Base-by-base conservation (phyloP, 495 filamentous ascomycete species). In the Saxispiralis lemnorum region DNA sequence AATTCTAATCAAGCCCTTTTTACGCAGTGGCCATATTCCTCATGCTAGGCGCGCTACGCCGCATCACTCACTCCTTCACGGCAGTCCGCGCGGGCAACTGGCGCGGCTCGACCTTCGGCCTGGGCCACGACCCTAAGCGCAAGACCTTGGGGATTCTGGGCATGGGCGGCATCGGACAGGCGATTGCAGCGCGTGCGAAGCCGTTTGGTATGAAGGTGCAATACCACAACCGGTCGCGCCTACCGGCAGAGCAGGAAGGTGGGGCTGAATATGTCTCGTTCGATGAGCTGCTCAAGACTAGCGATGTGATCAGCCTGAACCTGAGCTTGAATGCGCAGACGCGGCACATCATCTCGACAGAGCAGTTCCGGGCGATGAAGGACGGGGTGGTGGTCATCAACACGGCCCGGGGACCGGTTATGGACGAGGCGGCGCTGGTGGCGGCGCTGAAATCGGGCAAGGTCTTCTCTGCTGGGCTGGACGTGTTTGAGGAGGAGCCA, bases 141-240 rank as follows among this genome's bases (percentile, higher is more conserved):
- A 60, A 60, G 46, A 41, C 46, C 3, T 48, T 63, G 31, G 60
- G 60, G 17, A 82, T 93, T 44, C 55, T 93, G 31, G 85, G 85
- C 7, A 87, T 93, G 81, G 85, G 85, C 7, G 83, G 84, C 0
- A 93, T 93, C 40, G 85, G 85, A 0, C 65, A 72, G 28, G 57
- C 56, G 19, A 46, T 61, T 10, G 59, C 59, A 16, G 31, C 20
- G 11, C 49, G 58, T 28, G 59, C 57, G 7, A 58, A 49, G 43
- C 49, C 56, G 3, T 62, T 63, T 35, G 61, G 61, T 11, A 63
- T 63, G 61, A 48, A 48, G 33, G 52, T 63, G 34, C 57, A 60
- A 35, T 63, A 63, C 51, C 58, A 63, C 46, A 62, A 63, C 46
- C 54, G 59, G 1, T 35, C 41, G 9, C 49, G 44, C 11, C 37